A percentile compares a stretch with the other conserved stretches of the same genome.
Conservation (phyloP, 2,329 filamentous ascomycete genomes). For the Teratosphaeria gauchensis region DNA sequence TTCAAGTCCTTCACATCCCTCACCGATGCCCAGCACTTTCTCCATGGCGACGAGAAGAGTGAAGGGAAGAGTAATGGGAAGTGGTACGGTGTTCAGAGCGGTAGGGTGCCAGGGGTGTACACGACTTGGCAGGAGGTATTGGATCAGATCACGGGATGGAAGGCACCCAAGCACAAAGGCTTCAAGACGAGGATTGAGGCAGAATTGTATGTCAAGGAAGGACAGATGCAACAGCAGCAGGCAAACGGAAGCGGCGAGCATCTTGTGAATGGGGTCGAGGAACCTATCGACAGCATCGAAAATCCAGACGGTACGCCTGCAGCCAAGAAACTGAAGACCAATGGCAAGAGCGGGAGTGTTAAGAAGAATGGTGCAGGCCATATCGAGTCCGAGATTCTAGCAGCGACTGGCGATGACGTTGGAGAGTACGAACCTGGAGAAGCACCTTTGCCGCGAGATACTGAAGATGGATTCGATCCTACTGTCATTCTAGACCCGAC, state of each 20-base stretch:
- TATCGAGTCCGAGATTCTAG: neutral
- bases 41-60: slow-evolving; percentile 41
- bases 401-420: neutral
- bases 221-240: slow-evolving; percentile 5
- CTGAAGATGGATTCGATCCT: slow-evolving; percentile 53
- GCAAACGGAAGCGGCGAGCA: neutral
- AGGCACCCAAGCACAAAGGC: slow-evolving; percentile 48
- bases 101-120: slow-evolving; percentile 52
- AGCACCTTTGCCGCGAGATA: slow-evolving; percentile 45
- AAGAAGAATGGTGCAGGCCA: slow-evolving; percentile 14
- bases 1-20: slow-evolving; percentile 66
- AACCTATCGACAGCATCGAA: slow-evolving; percentile 13
- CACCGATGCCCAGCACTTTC: slow-evolving; percentile 70
- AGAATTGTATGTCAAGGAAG: slow-evolving; percentile 57
- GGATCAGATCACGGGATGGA: slow-evolving; percentile 63
- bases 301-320: slow-evolving; percentile 8
- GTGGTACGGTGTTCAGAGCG: slow-evolving; percentile 52
- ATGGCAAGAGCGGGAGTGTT: slow-evolving; percentile 18
- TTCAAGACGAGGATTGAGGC: slow-evolving; percentile 54
- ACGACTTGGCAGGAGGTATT: slow-evolving; percentile 60
- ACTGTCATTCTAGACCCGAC: slow-evolving; percentile 45
- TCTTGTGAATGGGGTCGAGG: slow-evolving; percentile 1
- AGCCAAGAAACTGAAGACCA: slow-evolving; percentile 31
- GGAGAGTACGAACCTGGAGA: slow-evolving; percentile 42
- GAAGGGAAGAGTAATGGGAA: slow-evolving; percentile 23